Conservation (phyloP, 305 asterid genomes). For the Solanum hybrid region DNA sequence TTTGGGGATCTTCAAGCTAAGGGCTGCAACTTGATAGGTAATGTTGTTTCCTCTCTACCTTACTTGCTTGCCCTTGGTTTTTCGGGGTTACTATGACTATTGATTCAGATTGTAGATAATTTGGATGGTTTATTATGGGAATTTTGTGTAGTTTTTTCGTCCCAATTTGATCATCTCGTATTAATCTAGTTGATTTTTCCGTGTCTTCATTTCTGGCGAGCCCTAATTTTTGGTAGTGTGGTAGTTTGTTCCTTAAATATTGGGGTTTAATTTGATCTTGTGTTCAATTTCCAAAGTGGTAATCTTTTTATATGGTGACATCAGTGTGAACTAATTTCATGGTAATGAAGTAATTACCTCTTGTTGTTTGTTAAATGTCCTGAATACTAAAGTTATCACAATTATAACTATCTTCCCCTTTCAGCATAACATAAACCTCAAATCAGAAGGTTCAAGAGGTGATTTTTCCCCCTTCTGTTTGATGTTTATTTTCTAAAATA, state of each 20-base stretch:
- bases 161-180: neutral
- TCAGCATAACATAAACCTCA: neutral
- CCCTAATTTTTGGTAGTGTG: neutral
- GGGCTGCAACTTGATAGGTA: conserved; percentile 90
- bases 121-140: neutral
- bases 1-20: conserved; percentile 68
- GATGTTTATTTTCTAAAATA: neutral
- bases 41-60: neutral
- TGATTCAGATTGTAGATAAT: neutral
- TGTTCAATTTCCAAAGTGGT: neutral
- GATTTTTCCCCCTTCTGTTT: neutral
- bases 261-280: neutral
- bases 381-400: neutral
- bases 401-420: neutral
- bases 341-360: neutral
- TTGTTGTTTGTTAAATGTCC: neutral
- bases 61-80: neutral
- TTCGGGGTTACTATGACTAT: neutral
- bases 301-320: neutral
- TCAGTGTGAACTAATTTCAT: neutral
- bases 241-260: neutral
- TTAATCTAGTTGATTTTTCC: neutral
- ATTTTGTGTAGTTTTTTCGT: neutral
- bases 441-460: neutral
- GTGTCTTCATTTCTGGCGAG: neutral